These are phyloP conservation scores for Wickerhamiella dianesei DNA, from an alignment of 805 yeast species.

Conservation along the genomic window DNA sequence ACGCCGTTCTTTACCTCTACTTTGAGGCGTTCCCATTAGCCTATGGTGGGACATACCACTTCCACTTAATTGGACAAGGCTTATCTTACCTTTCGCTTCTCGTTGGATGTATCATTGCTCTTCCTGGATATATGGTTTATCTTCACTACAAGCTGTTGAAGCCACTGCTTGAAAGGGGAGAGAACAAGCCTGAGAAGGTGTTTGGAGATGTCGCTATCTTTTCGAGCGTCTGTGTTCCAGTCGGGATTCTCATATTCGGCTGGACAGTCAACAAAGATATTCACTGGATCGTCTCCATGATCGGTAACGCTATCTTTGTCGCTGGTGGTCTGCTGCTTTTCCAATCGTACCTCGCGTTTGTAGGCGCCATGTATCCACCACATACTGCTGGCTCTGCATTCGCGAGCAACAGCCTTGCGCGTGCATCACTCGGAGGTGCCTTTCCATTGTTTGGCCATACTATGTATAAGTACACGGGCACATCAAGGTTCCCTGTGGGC, in stretches of 20 bases:
- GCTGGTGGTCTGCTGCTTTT: conserved; percentile 34
- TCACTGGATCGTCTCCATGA: conserved; percentile 39
- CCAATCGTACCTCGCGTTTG: conserved; percentile 39
- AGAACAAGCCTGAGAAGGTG: conserved; percentile 6
- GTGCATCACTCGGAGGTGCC: conserved; percentile 40
- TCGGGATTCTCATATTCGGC: conserved; percentile 44
- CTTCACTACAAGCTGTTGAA: conserved; percentile 2
- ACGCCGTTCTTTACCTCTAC: conserved; percentile 41
- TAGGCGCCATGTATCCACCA: conserved; percentile 36
- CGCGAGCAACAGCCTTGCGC: conserved; percentile 41
- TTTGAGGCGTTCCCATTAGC: conserved; percentile 52
- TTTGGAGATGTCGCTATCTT: conserved; percentile 25
- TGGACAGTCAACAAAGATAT: conserved; percentile 40
- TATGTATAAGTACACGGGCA: conserved; percentile 34
- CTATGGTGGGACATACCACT: conserved; percentile 32
- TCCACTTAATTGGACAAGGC: conserved; percentile 36
- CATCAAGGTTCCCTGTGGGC: conserved; percentile 39
- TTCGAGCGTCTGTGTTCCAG: conserved; percentile 33
- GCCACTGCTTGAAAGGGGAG: conserved; percentile 2
- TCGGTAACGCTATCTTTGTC: conserved; percentile 32
- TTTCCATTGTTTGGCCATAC: conserved; percentile 52
- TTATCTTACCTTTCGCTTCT: conserved; percentile 34
- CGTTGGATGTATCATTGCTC: conserved; percentile 35
- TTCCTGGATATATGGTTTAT: conserved; percentile 7
- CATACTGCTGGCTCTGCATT: conserved; percentile 42